Conservation (phyloP, 176 grass and related monocot species). For the Puccinellia tenuiflora region DNA sequence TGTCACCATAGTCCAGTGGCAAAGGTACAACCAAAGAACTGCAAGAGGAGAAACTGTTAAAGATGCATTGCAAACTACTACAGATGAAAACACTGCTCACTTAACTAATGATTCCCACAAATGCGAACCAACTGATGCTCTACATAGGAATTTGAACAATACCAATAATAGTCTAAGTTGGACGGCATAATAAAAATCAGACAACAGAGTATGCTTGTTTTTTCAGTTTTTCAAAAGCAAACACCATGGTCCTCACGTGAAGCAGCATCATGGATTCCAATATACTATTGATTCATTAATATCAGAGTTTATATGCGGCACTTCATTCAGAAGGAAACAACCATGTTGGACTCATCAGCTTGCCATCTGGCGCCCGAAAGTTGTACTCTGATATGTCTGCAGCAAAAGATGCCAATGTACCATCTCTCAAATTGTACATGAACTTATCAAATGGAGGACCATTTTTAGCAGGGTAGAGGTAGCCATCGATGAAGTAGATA, state of each 20-base stretch:
- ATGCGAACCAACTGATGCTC: not conserved
- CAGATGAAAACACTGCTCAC: not conserved
- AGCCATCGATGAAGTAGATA: constrained; percentile 27
- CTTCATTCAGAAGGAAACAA: constrained; percentile 31
- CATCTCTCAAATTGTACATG: constrained; percentile 25
- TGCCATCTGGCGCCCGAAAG: constrained; percentile 8
- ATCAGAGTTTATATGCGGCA: not conserved
- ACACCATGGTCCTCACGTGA: not conserved
- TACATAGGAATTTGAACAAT: not conserved
- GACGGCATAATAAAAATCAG: not conserved
- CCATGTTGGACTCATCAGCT: constrained; percentile 30
- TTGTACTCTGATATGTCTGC: not conserved
- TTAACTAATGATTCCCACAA: not conserved
- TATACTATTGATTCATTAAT: not conserved
- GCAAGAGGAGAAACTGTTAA: not conserved
- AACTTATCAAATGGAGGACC: constrained; percentile 3
- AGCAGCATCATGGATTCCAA: not conserved
- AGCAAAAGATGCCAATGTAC: constrained; percentile 8
- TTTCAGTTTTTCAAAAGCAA: not conserved
- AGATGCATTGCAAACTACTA: not conserved
- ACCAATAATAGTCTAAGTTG: not conserved
- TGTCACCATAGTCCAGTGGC: not conserved
- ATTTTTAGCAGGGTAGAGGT: constrained; percentile 1
- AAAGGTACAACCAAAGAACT: not conserved
- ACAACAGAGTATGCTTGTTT: not conserved